Evolutionary conservation across 108 stramenopile species (phyloP).

Genomic region (Cyclotella atomus): DNA sequence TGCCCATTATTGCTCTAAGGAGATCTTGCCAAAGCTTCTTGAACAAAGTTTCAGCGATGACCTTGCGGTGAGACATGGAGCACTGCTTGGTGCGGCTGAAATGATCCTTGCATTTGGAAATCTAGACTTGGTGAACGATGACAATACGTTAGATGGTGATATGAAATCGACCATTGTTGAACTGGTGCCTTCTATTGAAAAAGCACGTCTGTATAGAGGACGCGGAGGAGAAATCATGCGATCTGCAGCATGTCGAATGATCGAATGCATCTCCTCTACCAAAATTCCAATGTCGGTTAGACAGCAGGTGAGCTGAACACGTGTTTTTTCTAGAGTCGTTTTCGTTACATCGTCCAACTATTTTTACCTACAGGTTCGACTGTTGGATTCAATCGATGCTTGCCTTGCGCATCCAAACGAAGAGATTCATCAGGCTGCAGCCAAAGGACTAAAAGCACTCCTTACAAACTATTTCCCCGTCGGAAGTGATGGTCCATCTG

Average conservation of each 20-base stretch:
- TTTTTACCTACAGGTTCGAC: conserved; percentile 57
- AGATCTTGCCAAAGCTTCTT: conserved; percentile 77
- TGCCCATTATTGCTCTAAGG: conserved; percentile 50
- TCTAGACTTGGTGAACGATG: conserved; percentile 21
- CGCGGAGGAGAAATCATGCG: conserved; percentile 96
- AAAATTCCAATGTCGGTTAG: conserved; percentile 71
- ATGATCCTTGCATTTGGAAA: conserved; percentile 75
- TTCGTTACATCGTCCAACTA: too few species aligned
- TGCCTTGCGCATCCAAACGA: conserved; percentile 94
- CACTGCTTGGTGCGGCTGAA: conserved; percentile 86
- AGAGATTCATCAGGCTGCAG: conserved; percentile 84
- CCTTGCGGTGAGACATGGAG: conserved; percentile 85
- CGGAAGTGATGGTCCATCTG: conserved; percentile 75
- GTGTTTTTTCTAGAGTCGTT: too few species aligned
- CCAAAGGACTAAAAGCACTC: conserved; percentile 73
- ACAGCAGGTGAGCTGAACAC: conserved; percentile 75
- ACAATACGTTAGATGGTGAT: conserved; percentile 19
- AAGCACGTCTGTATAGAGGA: conserved; percentile 95
- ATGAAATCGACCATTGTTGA: conserved; percentile 51
- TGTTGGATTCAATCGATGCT: conserved; percentile 93
- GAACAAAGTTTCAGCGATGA: conserved; percentile 65
- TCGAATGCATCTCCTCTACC: conserved; percentile 87
- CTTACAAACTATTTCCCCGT: conserved; percentile 88
- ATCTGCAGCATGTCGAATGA: conserved; percentile 88
- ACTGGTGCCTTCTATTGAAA: conserved; percentile 89